These are phyloP conservation scores for Pseudogymnoascus sp. DNA, from an alignment of 2,329 filamentous ascomycete species.

Conservation along the genomic window DNA sequence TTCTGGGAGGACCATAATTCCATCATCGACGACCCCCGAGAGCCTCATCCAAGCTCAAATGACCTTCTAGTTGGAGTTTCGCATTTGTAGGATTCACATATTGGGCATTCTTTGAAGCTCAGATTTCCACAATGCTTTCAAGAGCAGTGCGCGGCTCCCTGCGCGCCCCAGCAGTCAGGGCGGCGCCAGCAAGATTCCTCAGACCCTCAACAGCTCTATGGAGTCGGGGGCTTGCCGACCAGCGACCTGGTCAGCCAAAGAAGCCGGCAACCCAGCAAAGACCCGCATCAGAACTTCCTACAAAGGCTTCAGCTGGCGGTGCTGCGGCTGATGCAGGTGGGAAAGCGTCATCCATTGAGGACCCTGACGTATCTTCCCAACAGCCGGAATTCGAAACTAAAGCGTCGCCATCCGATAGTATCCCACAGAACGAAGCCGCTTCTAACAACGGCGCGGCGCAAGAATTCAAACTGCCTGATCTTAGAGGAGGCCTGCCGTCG, in stretches of 20 bases:
- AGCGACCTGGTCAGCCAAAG: conserved; percentile 24
- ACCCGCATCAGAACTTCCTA: conserved; percentile 12
- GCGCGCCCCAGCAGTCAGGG: conserved; percentile 21
- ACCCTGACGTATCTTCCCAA: conserved; percentile 18
- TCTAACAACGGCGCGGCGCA: conserved; percentile 33
- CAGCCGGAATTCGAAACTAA: conserved; percentile 28
- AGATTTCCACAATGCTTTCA: conserved; percentile 24
- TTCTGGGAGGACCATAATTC: conserved; percentile 10
- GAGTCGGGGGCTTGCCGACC: conserved; percentile 37
- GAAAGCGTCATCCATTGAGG: conserved; percentile 14
- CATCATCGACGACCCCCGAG: conserved; percentile 1
- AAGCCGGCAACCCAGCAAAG: conserved; percentile 20
- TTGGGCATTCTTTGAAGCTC: conserved; percentile 9
- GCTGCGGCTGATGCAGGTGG: conserved; percentile 16
- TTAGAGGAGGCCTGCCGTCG: conserved; percentile 91
- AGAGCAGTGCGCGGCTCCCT: conserved; percentile 23
- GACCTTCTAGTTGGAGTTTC: conserved; percentile 15
- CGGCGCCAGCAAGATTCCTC: conserved; percentile 24
- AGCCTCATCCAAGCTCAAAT: conserved; percentile 9
- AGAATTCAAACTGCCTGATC: conserved; percentile 64
- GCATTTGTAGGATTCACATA: conserved; percentile 19
- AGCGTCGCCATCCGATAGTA: conserved; percentile 29
- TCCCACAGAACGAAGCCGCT: conserved; percentile 26
- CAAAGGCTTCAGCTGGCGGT: conserved; percentile 7
- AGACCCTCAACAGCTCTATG: conserved; percentile 32